Evolutionary conservation across 1,139 yeast genomes (phyloP), one percentile per base, ranked within the genome.

Genomic region (Candida tetrigidarum): DNA sequence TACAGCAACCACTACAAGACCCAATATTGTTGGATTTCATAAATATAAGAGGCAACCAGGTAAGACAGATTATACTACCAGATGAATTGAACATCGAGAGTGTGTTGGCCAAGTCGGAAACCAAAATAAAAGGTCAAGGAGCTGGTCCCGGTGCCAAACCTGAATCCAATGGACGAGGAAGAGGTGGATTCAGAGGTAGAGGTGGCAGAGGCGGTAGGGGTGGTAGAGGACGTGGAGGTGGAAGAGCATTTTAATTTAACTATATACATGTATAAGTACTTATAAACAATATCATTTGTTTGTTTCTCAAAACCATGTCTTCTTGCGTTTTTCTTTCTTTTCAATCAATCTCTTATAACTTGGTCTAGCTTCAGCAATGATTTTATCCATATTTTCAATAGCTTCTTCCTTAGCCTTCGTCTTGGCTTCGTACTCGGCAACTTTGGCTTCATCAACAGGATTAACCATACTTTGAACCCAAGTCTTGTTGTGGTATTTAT

Each of bases 21-120:
- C 90, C 96, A 1, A 79, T 83, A 42, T 64, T 79, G 10, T 71
- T 92, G 52, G 96, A 89, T 55, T 89, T 80, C 60, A 85, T 93
- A 59, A 91, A 88, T 55, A 79, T 93, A 27, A 78, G 99, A 56
- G 99, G 99, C 1, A 93, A 85, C 65, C 95, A 89, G 51, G 86
- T 93, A 33, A 80, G 99, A 52, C 86, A 88, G 64, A 85, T 87
- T 34, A 72, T 91, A 37, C 73, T 93, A 37, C 98, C 99, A 0
- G 99, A 93, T 55, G 85, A 93, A 22, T 68, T 93, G 54, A 91
- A 95, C 48, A 66, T 93, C 38, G 99, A 93, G 52, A 74, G 83
- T 11, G 69, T 92, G 41, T 71, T 93, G 48, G 83, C 74, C 30
- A 70, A 69, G 52, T 66, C 75, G 44, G 67, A 62, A 15, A 61